Conservation (phyloP, 306 rosid genomes). For the Adenanthera pavonina region DNA sequence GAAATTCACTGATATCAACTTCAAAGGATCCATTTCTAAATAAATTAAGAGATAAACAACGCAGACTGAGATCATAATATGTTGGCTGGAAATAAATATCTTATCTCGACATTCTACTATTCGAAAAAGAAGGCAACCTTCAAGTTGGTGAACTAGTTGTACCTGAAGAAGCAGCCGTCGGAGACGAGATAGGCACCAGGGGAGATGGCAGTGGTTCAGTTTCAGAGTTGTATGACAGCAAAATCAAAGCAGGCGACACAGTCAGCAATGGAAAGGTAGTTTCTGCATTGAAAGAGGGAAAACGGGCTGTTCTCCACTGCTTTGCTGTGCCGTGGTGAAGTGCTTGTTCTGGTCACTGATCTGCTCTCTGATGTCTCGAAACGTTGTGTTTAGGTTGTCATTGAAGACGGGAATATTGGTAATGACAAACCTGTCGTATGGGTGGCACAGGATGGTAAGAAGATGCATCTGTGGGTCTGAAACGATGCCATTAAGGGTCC, state of each 20-base stretch:
- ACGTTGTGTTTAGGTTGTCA: constrained; percentile 47
- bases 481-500: neutral
- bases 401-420: constrained; percentile 38
- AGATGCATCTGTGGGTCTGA: constrained; percentile 49
- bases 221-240: constrained; percentile 49
- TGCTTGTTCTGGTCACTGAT: constrained; percentile 27
- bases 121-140: too few relatives aligned
- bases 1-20: too few relatives aligned
- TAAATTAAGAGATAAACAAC: too few relatives aligned
- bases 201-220: constrained; percentile 41
- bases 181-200: constrained; percentile 52
- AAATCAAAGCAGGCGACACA: constrained; percentile 51
- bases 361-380: constrained; percentile 39
- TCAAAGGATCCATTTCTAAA: too few relatives aligned
- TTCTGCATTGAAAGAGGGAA: constrained; percentile 64
- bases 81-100: too few relatives aligned
- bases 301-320: constrained; percentile 24
- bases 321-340: constrained; percentile 40
- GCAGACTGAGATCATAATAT: too few relatives aligned
- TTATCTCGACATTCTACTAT: too few relatives aligned
- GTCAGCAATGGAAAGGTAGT: constrained; percentile 55
- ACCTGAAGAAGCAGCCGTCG: constrained; percentile 80
- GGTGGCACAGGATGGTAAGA: constrained; percentile 54
- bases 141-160: neutral
- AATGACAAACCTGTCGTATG: constrained; percentile 32